Evolutionary conservation across 176 grass and related monocot genomes (phyloP).

Genomic region (Themeda triandra): DNA sequence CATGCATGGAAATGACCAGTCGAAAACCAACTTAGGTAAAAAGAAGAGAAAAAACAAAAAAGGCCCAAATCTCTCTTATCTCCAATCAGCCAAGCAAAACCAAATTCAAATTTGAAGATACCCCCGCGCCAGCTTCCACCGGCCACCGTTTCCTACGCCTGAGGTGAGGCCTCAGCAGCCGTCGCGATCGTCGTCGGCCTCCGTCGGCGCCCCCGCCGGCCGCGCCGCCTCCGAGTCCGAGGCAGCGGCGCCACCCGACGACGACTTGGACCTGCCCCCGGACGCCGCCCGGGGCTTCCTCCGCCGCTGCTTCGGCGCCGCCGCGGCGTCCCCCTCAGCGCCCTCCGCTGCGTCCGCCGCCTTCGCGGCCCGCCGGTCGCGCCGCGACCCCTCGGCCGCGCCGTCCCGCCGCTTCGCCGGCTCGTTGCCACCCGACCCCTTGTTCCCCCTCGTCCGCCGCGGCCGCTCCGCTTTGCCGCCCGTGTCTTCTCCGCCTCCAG

Average conservation of each 20-base stretch:
- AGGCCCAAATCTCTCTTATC: neutral
- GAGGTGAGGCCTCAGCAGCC: neutral
- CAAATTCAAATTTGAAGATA: neutral
- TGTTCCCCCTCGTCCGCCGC: constrained; percentile 38
- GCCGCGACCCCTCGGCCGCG: constrained; percentile 26
- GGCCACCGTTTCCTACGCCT: neutral
- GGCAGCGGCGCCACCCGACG: constrained; percentile 22
- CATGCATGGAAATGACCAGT: neutral
- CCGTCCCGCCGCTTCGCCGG: constrained; percentile 30
- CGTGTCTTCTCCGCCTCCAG: neutral
- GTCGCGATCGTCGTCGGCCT: constrained; percentile 22
- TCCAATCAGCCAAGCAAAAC: neutral
- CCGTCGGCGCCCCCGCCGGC: neutral
- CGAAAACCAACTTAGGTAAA: neutral
- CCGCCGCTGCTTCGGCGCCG: constrained; percentile 39
- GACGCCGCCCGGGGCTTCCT: constrained; percentile 43
- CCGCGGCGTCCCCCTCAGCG: constrained; percentile 29
- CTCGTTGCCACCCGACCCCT: constrained; percentile 20
- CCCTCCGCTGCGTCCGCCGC: constrained; percentile 31
- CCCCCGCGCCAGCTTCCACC: neutral
- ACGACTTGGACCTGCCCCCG: constrained; percentile 33
- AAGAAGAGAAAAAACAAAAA: neutral
- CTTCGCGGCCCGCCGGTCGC: neutral
- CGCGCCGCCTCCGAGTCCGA: constrained; percentile 3
- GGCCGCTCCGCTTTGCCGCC: constrained; percentile 28